Base-by-base conservation (phyloP, 768 basidiomycete genomes). In the Lepiota brunneoincarnata region DNA sequence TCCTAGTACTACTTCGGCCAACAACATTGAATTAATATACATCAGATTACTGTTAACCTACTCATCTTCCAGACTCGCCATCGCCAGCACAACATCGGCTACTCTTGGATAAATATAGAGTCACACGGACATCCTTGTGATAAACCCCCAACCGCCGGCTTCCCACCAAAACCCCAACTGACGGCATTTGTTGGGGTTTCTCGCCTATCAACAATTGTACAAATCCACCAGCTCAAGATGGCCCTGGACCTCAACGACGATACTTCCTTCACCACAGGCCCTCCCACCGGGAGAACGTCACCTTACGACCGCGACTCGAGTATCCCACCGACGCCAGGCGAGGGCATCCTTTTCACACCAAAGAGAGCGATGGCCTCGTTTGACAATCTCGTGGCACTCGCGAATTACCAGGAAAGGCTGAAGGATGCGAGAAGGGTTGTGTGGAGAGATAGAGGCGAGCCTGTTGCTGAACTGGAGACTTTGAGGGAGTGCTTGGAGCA, bases 311-410 rank as follows among this genome's bases (percentile, higher is more conserved):
- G 7, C 18, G 52, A 54, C 23, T 41, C 45, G 5, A 54, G 53
- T 34, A 43, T 61, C 28, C 63, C 61, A 10, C 49, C 52, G 6
- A 61, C 58, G 2, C 60, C 62, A 6, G 51, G 46, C 4, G 67
- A 71, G 37, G 65, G 62, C 58, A 75, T 81, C 49, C 70, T 74
- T 5, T 75, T 84, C 58, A 75, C 79, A 0, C 84, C 83, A 0
- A 75, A 71, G 43, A 72, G 74, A 31, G 80, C 86, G 3, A 83
- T 88, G 72, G 77, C 81, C 7, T 91, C 89, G 0, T 93, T 93
- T 60, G 90, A 93, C 65, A 91, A 89, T 63, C 74, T 94, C 6
- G 86, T 91, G 18, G 88, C 87, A 12, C 76, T 94, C 51, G 92
- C 91, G 4, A 91, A 92, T 69, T 83, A 89, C 67, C 86, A 91